These are phyloP conservation scores for Akebia trifoliata DNA, from an alignment of 164 flowering plant species.

Conservation along the genomic window DNA sequence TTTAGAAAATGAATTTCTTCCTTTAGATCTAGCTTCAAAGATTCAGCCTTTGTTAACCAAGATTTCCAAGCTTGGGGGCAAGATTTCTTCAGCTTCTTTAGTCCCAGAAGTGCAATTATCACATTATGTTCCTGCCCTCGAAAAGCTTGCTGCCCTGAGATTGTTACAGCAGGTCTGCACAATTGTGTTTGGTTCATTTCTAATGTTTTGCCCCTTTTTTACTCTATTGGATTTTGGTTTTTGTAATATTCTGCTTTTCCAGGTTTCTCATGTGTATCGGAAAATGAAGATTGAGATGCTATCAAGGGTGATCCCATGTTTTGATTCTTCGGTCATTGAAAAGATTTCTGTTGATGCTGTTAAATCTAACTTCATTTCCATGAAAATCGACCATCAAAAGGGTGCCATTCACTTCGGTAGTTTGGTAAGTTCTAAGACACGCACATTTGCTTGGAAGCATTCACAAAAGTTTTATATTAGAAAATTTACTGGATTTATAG, in stretches of 20 bases:
- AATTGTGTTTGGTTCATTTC: not conserved
- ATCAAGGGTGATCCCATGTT: conserved; percentile 74
- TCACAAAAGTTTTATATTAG: not conserved
- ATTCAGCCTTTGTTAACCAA: conserved; percentile 66
- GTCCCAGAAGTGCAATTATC: conserved; percentile 84
- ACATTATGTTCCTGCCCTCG: conserved; percentile 72
- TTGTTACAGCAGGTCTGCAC: conserved; percentile 77
- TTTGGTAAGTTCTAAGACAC: conserved; percentile 40
- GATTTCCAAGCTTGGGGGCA: conserved; percentile 79
- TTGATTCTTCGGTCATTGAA: conserved; percentile 64
- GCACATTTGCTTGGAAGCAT: not conserved
- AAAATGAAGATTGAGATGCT: conserved; percentile 70
- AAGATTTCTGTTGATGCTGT: conserved; percentile 85
- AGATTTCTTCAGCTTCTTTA: conserved; percentile 74
- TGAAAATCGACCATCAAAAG: conserved; percentile 82
- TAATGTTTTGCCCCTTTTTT: not conserved
- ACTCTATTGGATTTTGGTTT: not conserved
- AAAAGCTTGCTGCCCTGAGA: conserved; percentile 78
- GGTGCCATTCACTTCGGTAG: conserved; percentile 59
- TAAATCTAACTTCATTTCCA: conserved; percentile 56
- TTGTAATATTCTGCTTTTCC: conserved; percentile 15
- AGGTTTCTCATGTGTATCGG: conserved; percentile 91
- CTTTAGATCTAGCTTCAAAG: conserved; percentile 68
- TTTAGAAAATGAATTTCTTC: conserved; percentile 74
- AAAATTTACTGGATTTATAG: not conserved